A percentile compares a stretch with the other conserved stretches of the same genome.
These are phyloP conservation scores for Globisporangium alternatum DNA, from an alignment of 352 stramenopile species.

Conservation along the genomic window DNA sequence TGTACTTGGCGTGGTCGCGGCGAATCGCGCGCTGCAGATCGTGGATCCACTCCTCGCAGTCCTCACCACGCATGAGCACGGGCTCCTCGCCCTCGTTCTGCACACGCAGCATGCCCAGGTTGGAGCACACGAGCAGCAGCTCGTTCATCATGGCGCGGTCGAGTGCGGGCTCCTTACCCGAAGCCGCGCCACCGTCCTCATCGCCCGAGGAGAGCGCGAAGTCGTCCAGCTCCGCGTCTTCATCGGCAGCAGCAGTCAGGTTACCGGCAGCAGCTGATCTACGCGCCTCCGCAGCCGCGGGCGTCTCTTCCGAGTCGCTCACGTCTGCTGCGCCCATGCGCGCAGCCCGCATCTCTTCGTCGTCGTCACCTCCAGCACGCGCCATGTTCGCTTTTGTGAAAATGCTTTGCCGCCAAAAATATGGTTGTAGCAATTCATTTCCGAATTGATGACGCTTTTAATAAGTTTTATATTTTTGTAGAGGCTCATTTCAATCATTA, in stretches of 20 bases:
- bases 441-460: not conserved
- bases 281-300: slow-evolving; percentile 8
- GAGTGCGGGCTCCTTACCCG: slow-evolving; percentile 30
- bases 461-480: not conserved
- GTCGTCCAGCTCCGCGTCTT: slow-evolving; percentile 41
- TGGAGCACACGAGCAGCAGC: slow-evolving; percentile 85
- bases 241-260: slow-evolving; percentile 10
- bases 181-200: slow-evolving; percentile 28
- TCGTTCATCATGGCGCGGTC: slow-evolving; percentile 86
- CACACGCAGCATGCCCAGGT: slow-evolving; percentile 77
- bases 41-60: slow-evolving; percentile 84
- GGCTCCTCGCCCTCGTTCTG: slow-evolving; percentile 46
- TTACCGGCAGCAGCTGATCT: slow-evolving; percentile 18
- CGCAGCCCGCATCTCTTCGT: slow-evolving; percentile 6
- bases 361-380: slow-evolving; percentile 5
- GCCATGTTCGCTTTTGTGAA: slow-evolving; percentile 3
- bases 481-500: not conserved
- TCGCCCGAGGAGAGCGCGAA: slow-evolving; percentile 55
- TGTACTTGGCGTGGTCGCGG: slow-evolving; percentile 78
- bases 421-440: no score
- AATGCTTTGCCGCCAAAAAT: not conserved
- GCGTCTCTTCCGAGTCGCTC: slow-evolving; percentile 13
- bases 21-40: slow-evolving; percentile 83
- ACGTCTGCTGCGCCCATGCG: slow-evolving; percentile 8
- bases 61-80: slow-evolving; percentile 78